Conservation (phyloP, 257 asterid genomes). For the Penstemon barbatus region DNA sequence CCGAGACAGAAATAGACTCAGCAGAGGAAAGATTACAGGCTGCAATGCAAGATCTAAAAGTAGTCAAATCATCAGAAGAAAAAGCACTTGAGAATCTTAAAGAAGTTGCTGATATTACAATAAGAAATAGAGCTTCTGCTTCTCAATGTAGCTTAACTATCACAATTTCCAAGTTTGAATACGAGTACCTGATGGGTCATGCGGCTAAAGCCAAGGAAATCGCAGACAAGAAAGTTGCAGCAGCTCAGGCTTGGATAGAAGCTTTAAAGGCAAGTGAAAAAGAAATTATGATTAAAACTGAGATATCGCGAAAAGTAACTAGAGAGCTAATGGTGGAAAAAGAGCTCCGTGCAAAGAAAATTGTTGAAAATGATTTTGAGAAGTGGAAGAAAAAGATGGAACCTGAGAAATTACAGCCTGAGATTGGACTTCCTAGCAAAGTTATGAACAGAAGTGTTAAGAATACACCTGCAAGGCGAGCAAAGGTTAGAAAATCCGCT, state of each 20-base stretch:
- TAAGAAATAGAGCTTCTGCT: conserved; percentile 57
- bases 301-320: conserved; percentile 50
- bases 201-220: conserved; percentile 70
- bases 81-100: conserved; percentile 62
- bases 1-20: conserved; percentile 51
- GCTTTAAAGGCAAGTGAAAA: conserved; percentile 80
- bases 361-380: conserved; percentile 44
- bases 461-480: conserved; percentile 48
- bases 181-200: conserved; percentile 67
- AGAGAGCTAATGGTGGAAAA: conserved; percentile 52
- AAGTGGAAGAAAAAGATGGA: conserved; percentile 50
- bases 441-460: conserved; percentile 41
- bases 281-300: conserved; percentile 58
- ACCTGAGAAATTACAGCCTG: conserved; percentile 33
- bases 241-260: conserved; percentile 88
- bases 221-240: conserved; percentile 83
- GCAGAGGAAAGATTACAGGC: conserved; percentile 62
- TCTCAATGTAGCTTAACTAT: conserved; percentile 50
- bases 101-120: conserved; percentile 43
- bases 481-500: conserved; percentile 43
- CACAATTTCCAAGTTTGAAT: conserved; percentile 74
- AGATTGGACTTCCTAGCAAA: conserved; percentile 33
- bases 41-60: conserved; percentile 59
- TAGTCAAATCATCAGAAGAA: conserved; percentile 64
- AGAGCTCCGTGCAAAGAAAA: conserved; percentile 37